Conservation (phyloP, 2,329 filamentous ascomycete species). For the Talaromyces sp. region DNA sequence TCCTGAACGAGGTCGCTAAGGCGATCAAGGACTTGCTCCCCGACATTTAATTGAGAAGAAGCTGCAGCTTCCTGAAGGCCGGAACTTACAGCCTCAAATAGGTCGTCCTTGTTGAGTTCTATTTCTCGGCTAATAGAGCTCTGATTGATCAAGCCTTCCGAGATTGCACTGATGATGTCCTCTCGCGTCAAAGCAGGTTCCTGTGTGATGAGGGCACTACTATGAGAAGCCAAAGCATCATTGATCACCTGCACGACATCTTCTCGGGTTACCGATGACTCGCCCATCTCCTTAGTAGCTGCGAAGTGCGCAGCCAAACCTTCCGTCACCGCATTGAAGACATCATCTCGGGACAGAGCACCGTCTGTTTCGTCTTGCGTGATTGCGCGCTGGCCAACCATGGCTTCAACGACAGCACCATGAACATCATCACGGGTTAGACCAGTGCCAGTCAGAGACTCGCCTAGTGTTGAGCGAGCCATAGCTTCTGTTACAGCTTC, state of each 20-base stretch:
- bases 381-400: slow-evolving; percentile 45
- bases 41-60: slow-evolving; percentile 49
- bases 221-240: slow-evolving; percentile 52
- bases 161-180: slow-evolving; percentile 56
- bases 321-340: slow-evolving; percentile 59
- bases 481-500: slow-evolving; percentile 38
- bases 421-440: slow-evolving; percentile 55
- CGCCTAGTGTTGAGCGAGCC: slow-evolving; percentile 10
- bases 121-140: slow-evolving; percentile 56
- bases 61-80: slow-evolving; percentile 53
- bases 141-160: slow-evolving; percentile 53
- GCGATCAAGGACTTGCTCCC: slow-evolving; percentile 57
- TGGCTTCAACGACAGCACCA: slow-evolving; percentile 57
- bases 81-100: slow-evolving; percentile 57
- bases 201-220: slow-evolving; percentile 39
- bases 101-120: slow-evolving; percentile 49
- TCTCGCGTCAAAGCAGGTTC: slow-evolving; percentile 51
- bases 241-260: slow-evolving; percentile 58
- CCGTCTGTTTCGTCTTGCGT: slow-evolving; percentile 32
- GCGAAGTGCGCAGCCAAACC: slow-evolving; percentile 50
- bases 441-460: slow-evolving; percentile 29
- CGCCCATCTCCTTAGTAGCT: slow-evolving; percentile 54
- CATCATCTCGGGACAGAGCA: slow-evolving; percentile 51
- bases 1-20: slow-evolving; percentile 58
- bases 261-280: slow-evolving; percentile 49